Evolutionary conservation across 2,329 filamentous ascomycete species (phyloP).

Genomic region (Trichoderma guizhouense): DNA sequence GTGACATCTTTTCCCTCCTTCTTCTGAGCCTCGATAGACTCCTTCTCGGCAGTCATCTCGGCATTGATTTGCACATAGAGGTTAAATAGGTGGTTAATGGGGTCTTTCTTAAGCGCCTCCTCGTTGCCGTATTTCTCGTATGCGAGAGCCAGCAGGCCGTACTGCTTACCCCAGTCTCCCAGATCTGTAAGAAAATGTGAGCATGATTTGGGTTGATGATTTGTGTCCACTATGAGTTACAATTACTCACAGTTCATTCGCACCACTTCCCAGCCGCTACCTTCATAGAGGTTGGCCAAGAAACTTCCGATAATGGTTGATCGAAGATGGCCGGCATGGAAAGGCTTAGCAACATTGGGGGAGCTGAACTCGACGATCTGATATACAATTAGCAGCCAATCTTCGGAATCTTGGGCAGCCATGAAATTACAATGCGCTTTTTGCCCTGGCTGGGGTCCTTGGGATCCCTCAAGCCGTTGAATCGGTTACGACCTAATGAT

Average conservation of each 20-base stretch:
- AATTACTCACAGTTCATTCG: slow-evolving; percentile 57
- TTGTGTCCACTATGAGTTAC: neutral
- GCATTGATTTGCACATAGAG: slow-evolving; percentile 77
- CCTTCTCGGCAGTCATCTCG: slow-evolving; percentile 64
- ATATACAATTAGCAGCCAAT: neutral
- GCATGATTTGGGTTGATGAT: neutral
- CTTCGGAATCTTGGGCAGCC: neutral
- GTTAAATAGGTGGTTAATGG: slow-evolving; percentile 78
- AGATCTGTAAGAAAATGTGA: slow-evolving; percentile 48
- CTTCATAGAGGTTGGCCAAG: slow-evolving; percentile 67
- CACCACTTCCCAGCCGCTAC: slow-evolving; percentile 68
- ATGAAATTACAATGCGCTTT: slow-evolving; percentile 50
- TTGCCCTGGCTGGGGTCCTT: slow-evolving; percentile 56
- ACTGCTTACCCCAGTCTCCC: slow-evolving; percentile 80
- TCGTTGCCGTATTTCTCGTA: slow-evolving; percentile 74
- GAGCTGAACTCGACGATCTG: slow-evolving; percentile 76
- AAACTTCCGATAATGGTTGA: slow-evolving; percentile 79
- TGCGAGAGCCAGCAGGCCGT: slow-evolving; percentile 67
- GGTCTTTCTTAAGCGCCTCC: slow-evolving; percentile 65
- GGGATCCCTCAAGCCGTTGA: slow-evolving; percentile 58
- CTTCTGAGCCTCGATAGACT: slow-evolving; percentile 57
- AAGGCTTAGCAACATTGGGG: slow-evolving; percentile 83
- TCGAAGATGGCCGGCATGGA: slow-evolving; percentile 73
- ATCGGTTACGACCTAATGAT: slow-evolving; percentile 26
- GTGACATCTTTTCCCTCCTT: slow-evolving; percentile 50